Conservation (phyloP, 768 basidiomycete genomes). For the Amanita exitialis region DNA sequence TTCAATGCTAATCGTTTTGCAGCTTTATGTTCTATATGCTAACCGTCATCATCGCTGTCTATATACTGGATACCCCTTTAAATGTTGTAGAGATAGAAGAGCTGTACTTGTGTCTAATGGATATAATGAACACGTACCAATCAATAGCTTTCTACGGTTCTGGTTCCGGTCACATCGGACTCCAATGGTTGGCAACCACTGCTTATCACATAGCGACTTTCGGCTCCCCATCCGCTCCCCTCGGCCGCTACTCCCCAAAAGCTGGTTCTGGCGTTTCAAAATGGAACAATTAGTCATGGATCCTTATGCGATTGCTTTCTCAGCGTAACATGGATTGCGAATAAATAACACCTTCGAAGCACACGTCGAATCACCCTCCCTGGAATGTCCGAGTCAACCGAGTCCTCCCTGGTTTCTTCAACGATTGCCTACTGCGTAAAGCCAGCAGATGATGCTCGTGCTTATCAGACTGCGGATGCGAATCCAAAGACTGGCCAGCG, state of each 20-base stretch:
- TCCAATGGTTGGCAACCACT: too few species aligned
- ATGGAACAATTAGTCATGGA: too few species aligned
- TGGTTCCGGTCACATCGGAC: too few species aligned
- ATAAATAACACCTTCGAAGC: too few species aligned
- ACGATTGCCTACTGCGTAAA: slow-evolving; percentile 26
- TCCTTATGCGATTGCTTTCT: too few species aligned
- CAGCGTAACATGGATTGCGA: too few species aligned
- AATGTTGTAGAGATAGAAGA: not conserved
- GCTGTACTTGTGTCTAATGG: not conserved
- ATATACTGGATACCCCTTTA: not conserved
- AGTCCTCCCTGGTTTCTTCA: slow-evolving; percentile 15
- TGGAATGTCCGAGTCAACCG: not conserved
- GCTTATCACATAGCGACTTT: too few species aligned
- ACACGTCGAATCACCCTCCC: not conserved
- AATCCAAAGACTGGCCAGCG: slow-evolving; percentile 24
- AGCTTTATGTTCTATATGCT: too few species aligned
- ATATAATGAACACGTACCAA: not conserved
- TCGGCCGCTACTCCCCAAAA: too few species aligned
- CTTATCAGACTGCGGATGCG: slow-evolving; percentile 26
- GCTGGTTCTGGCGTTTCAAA: too few species aligned
- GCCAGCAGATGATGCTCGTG: slow-evolving; percentile 27
- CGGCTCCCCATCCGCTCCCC: too few species aligned
- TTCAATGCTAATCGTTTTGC: not conserved
- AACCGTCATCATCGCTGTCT: too few species aligned
- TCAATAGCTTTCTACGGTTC: not conserved